Conservation (phyloP, 2,329 filamentous ascomycete genomes). For the Verticillium nubilum region DNA sequence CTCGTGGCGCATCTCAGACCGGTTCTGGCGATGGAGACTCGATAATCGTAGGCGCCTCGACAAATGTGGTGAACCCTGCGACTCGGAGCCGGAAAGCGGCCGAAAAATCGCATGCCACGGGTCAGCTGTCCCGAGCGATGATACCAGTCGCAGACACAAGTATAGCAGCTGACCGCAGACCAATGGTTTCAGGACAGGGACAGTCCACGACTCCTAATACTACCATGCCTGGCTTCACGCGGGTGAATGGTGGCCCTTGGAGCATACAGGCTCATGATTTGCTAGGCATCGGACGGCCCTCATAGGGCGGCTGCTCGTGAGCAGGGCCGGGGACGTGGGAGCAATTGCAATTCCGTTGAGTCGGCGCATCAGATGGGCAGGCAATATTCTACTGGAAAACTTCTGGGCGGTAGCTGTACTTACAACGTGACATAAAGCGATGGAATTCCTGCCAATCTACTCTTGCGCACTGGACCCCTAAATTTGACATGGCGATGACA, state of each 20-base stretch:
- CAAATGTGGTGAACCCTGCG: neutral
- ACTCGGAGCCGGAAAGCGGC: neutral
- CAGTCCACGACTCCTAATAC: slow-evolving; percentile 2
- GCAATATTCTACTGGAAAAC: too few relatives aligned
- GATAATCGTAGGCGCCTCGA: neutral
- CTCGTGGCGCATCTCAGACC: neutral
- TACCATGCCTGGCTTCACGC: slow-evolving; percentile 37
- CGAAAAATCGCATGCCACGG: slow-evolving; percentile 39
- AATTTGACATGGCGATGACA: too few relatives aligned
- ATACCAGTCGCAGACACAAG: slow-evolving; percentile 17
- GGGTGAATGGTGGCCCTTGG: slow-evolving; percentile 58
- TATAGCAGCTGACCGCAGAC: neutral
- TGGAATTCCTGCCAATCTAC: too few relatives aligned
- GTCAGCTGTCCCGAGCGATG: slow-evolving; percentile 37
- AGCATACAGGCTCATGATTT: slow-evolving; percentile 64
- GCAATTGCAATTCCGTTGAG: too few relatives aligned
- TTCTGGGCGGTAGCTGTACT: too few relatives aligned
- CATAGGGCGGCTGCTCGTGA: neutral
- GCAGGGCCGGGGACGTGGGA: too few relatives aligned
- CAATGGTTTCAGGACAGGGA: neutral
- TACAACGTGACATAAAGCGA: too few relatives aligned
- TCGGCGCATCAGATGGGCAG: too few relatives aligned
- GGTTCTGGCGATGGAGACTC: neutral
- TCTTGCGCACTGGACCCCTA: too few relatives aligned
- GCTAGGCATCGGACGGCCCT: slow-evolving; percentile 34